These are phyloP conservation scores for Hanseniaspora thailandica DNA, from an alignment of 805 yeast genomes.

Conservation along the genomic window DNA sequence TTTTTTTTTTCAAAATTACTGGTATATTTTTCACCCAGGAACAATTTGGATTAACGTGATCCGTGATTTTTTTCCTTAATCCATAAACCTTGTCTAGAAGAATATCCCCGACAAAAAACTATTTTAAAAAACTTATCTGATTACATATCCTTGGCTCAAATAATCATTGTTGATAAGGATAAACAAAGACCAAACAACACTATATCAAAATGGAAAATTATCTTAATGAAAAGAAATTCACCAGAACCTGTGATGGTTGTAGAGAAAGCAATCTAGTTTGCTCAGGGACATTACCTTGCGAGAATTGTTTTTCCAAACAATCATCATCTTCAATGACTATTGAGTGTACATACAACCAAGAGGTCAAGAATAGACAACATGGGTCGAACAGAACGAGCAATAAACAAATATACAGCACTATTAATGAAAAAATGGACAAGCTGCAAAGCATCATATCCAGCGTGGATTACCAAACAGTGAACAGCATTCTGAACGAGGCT, in stretches of 20 bases:
- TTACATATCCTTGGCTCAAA: no score
- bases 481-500: not conserved
- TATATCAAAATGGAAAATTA: not conserved
- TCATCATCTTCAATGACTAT: not conserved
- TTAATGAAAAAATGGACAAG: conserved; percentile 1
- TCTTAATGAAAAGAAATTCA: not conserved
- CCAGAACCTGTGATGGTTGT: conserved; percentile 14
- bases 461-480: not conserved
- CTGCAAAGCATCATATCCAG: not conserved
- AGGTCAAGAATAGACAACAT: not conserved
- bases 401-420: not conserved
- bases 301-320: not conserved
- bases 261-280: conserved; percentile 1
- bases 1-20: no score
- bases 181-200: not conserved
- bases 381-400: not conserved
- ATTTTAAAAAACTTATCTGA: not conserved
- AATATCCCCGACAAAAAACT: not conserved
- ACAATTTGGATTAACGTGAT: not conserved
- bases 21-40: not conserved
- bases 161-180: no score
- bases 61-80: not conserved
- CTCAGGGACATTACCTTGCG: conserved; percentile 12
- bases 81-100: not conserved
- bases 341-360: conserved; percentile 13